Evolutionary conservation across 495 filamentous ascomycete genomes (phyloP), one percentile per base, ranked within the genome.

Genomic region (Cetradonia linearis): DNA sequence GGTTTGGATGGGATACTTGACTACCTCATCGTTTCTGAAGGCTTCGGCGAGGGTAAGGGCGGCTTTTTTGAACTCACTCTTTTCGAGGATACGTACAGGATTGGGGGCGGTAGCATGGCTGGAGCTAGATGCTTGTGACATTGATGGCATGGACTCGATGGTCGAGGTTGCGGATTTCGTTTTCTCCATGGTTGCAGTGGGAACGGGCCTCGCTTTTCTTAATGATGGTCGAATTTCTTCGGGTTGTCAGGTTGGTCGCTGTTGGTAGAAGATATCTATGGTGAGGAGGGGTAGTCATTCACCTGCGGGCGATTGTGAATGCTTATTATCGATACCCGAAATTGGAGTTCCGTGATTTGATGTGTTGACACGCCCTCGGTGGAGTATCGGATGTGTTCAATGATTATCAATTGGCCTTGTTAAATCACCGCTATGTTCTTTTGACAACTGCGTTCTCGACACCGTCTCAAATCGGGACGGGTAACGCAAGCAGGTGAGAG

Each of bases 11-110:
- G 88, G 82, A 71, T 91, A 92, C 69, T 77, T 76, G 46, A 83
- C 80, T 44, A 89, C 81, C 37, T 86, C 82, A 68, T 91, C 87
- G 62, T 82, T 77, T 59, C 79, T 82, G 71, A 92, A 92, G 54
- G 88, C 86, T 69, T 88, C 78, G 33, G 87, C 84, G 57, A 92
- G 79, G 63, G 81, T 82, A 18, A 76, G 67, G 36, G 84, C 83
- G 20, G 85, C 87, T 68, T 82, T 78, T 64, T 81, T 81, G 72
- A 79, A 85, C 68, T 89, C 83, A 55, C 76, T 71, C 62, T 81
- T 78, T 56, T 71, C 70, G 58, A 89, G 70, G 55, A 74, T 67
- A 52, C 86, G 86, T 61, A 89, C 78, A 10, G 64, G 56, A 38
- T 68, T 59, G n/a, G 44, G n/a, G n/a, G 7, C 7, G n/a, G 52